Evolutionary conservation across 2,329 filamentous ascomycete species (phyloP).

Genomic region (Fusarium nurragi): DNA sequence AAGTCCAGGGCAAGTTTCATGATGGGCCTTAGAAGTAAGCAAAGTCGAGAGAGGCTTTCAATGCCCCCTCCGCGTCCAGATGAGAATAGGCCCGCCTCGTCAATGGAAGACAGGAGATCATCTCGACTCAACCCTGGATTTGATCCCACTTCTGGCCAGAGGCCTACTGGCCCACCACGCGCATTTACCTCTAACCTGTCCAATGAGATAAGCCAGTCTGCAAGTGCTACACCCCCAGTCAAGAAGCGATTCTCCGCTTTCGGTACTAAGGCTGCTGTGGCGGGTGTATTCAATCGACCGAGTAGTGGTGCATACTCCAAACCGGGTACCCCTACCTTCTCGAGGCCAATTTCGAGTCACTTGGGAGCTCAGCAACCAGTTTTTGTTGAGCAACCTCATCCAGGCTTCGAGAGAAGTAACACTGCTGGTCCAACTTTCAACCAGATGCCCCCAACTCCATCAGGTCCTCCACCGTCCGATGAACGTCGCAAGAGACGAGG

Average conservation of each 20-base stretch:
- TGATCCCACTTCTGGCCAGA: constrained; percentile 26
- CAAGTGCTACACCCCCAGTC: constrained; percentile 19
- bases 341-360: constrained; percentile 30
- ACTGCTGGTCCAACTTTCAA: constrained; percentile 36
- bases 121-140: constrained; percentile 51
- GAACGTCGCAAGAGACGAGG: constrained; percentile 44
- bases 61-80: constrained; percentile 34
- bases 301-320: constrained; percentile 26
- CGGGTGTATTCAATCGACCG: constrained; percentile 44
- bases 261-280: constrained; percentile 46
- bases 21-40: constrained; percentile 31
- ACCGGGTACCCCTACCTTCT: constrained; percentile 32
- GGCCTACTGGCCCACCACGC: constrained; percentile 29
- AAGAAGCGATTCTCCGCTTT: constrained; percentile 60
- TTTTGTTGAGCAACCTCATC: constrained; percentile 29
- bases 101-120: constrained; percentile 50
- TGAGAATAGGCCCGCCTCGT: constrained; percentile 29
- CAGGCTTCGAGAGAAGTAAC: constrained; percentile 36
- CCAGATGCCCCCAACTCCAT: constrained; percentile 21
- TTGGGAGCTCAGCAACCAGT: constrained; percentile 20
- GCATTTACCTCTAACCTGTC: constrained; percentile 39
- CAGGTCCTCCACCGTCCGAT: constrained; percentile 7
- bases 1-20: constrained; percentile 55
- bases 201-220: constrained; percentile 29
- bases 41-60: constrained; percentile 25